A percentile compares a stretch with the other conserved stretches of the same genome.
These are phyloP conservation scores for Sugiyamaella xylanicola DNA, from an alignment of 1,139 yeast species.

Conservation along the genomic window DNA sequence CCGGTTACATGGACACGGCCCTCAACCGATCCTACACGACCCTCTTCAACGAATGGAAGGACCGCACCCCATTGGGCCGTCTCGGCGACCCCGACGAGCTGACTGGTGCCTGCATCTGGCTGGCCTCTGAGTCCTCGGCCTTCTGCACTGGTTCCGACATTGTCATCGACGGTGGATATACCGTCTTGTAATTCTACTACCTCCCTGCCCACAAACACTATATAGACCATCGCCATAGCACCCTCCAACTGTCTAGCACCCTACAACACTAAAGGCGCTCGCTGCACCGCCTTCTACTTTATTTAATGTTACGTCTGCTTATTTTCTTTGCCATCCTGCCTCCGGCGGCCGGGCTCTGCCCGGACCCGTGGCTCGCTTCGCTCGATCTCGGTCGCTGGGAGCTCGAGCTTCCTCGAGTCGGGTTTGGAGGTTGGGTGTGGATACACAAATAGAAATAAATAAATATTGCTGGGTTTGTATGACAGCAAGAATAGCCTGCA, in stretches of 20 bases:
- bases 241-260: conserved; percentile 9
- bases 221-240: neutral
- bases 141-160: conserved; percentile 69
- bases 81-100: conserved; percentile 68
- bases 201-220: neutral
- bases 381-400: too few species aligned
- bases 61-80: conserved; percentile 67
- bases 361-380: conserved; percentile 8
- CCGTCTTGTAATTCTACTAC: conserved; percentile 37
- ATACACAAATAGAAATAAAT: too few species aligned
- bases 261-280: neutral
- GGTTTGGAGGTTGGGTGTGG: too few species aligned
- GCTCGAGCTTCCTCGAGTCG: too few species aligned
- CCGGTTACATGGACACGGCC: conserved; percentile 62
- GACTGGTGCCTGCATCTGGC: conserved; percentile 68
- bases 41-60: conserved; percentile 56
- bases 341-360: conserved; percentile 17
- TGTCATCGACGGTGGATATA: conserved; percentile 71
- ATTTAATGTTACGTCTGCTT: conserved; percentile 10
- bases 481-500: too few species aligned
- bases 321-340: conserved; percentile 1
- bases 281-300: conserved; percentile 1
- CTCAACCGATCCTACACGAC: conserved; percentile 54
- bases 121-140: conserved; percentile 63
- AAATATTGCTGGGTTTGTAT: too few species aligned